Base-by-base conservation (phyloP, 2,329 filamentous ascomycete species). In the Colletotrichum graminicola region DNA sequence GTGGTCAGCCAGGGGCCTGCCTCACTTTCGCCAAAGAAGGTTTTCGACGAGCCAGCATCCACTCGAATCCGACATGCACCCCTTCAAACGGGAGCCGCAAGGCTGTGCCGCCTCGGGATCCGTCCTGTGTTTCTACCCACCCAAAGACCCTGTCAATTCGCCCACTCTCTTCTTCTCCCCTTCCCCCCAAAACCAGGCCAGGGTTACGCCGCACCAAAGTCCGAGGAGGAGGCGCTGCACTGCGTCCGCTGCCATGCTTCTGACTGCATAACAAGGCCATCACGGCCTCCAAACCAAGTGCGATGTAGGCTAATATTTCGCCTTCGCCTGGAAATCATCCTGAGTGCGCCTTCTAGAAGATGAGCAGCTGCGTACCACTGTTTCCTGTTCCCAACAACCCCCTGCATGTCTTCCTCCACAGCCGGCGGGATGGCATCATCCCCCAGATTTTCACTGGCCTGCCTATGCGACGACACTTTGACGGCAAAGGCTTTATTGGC, bases 41-140 rank as follows among this genome's bases (percentile, higher is more conserved):
- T 54, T 34, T 55, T 47, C 18, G 41, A 43, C 3, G 21, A 29
- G 52, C 54, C 54, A 52, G 11, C 57, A 59, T 26, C 47, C 59
- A 23, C n/a, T 41, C 11, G 49, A 43, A 67, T 29, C 57, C 43
- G 47, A 49, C 54, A 59, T 64, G 32, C 66, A 56, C 59, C 65
- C 69, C 69, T 71, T 69, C 65, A 71, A 71, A 71, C 65, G 54
- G 12, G 45, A 52, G 23, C 65, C 65, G 60, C 65, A 72, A 72
- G 69, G 65, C 69, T 69, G 54, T 69, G 69, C 65, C 57, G 67
- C 14, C n/a, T 64, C 47, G 43, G 29, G 21, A 47, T 60, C 49
- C 51, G 59, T n/a, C 65, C 59, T 62, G 45, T 52, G 43, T 45
- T 57, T 60, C 43, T 71, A 36, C 34, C 60, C 47, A 43, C 68